Conservation (phyloP, 2,329 filamentous ascomycete genomes). For the Hypoxylon sp. region DNA sequence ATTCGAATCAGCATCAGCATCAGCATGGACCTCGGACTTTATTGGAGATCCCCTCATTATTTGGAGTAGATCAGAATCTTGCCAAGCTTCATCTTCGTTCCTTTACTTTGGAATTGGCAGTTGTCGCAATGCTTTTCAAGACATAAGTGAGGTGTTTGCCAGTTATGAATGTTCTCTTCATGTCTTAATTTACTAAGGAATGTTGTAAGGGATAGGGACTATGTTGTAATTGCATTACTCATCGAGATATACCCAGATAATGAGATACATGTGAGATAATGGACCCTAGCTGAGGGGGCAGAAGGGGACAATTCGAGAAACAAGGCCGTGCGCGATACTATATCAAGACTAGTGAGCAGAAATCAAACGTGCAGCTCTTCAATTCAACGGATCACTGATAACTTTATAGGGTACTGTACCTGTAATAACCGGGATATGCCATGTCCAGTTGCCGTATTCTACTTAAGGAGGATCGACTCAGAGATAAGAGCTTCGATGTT, state of each 20-base stretch:
- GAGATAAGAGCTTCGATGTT: conserved; percentile 35
- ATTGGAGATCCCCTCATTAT: conserved; percentile 28
- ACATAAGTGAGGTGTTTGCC: neutral
- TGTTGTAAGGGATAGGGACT: conserved; percentile 9
- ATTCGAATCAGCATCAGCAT: conserved; percentile 29
- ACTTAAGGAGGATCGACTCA: conserved; percentile 31
- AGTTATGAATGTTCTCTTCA: conserved; percentile 3
- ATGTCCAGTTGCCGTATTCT: conserved; percentile 13
- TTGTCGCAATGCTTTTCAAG: conserved; percentile 1
- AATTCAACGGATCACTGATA: conserved; percentile 25
- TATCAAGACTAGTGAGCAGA: conserved; percentile 30
- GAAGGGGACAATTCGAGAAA: conserved; percentile 14
- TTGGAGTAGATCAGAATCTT: conserved; percentile 7
- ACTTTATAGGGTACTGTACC: conserved; percentile 5
- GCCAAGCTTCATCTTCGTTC: neutral
- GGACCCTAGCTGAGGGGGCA: conserved; percentile 19
- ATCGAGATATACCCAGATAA: conserved; percentile 28
- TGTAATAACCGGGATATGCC: conserved; percentile 5
- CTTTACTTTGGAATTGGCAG: neutral
- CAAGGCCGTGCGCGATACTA: conserved; percentile 25
- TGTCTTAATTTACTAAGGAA: neutral
- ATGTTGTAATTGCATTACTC: conserved; percentile 22
- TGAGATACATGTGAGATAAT: too few relatives aligned
- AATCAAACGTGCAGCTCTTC: conserved; percentile 28
- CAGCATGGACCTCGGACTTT: conserved; percentile 29